Base-by-base conservation (phyloP, 169 alveolate genomes). In the Plasmodium gaboni region DNA sequence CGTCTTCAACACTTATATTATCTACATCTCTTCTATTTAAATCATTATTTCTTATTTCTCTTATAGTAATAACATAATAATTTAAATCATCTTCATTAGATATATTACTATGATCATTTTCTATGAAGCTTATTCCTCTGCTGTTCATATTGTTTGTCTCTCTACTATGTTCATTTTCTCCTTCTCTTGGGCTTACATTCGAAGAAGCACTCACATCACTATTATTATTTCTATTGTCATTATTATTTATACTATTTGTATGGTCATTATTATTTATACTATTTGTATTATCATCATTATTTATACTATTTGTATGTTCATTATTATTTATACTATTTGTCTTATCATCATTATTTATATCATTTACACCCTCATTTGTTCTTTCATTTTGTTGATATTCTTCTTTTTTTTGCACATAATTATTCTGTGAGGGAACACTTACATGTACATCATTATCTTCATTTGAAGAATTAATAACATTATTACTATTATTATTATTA, bases 61-160 rank as follows among this genome's bases (percentile, higher is more conserved):
- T 24, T 19, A 78, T 78, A 19, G 89, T 78, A 50, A 78, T 64
- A 10, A 67, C 89, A 42, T 78, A 78, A 13, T 78, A 78, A 46
- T 78, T 68, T 67, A 65, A 50, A 44, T 78, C 89, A 44, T 78
- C 89, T 24, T 19, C 32, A 22, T 78, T 78, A 1, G 89, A 78
- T 6, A 22, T 42, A 15, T 32, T 13, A 28, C 60, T 24, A 32
- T 55, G 8, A n/a, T 4, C n/a, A 67, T 67, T 63, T 67, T 55
- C 24, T 12, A n/a, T 28, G 5, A 38, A 38, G 1, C 46, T 38
- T 38, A 38, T 38, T 38, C 46, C 10, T 63, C 15, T 63, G 10
- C 10, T 63, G 2, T 19, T 63, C 2, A 22, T 26, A 63, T 63
- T 63, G 46, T 9, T 38, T 38, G 10, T 38, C 46, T 38, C 46